A percentile compares a stretch with the other conserved stretches of the same genome.
phyloP scores from a whole-genome alignment of 164 flowering plant species.

The Macadamia integrifolia region DNA sequence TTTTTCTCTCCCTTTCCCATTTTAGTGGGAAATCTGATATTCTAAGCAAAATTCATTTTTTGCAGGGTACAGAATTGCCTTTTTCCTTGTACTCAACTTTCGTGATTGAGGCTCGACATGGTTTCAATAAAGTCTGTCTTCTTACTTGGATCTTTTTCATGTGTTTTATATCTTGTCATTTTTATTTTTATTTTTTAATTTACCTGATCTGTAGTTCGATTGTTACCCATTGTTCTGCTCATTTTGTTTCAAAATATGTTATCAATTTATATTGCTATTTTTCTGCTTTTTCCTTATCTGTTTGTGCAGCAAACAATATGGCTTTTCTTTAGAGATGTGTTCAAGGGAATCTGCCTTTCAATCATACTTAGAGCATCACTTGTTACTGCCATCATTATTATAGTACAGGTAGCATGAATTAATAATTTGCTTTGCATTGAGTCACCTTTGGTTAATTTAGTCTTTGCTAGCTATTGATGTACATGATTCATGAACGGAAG shows the following conservation, averaged over 20 bases:
- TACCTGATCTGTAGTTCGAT: background rate
- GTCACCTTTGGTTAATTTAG: too few relatives aligned
- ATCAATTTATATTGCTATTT: background rate
- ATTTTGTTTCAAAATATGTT: background rate
- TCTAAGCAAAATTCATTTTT: background rate
- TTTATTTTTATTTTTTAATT: background rate
- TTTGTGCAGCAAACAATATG: slow-evolving; percentile 84
- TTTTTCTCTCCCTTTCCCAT: too few relatives aligned
- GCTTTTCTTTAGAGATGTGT: slow-evolving; percentile 82
- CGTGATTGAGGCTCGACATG: slow-evolving; percentile 94
- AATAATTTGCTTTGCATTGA: too few relatives aligned
- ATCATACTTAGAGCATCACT: slow-evolving; percentile 78
- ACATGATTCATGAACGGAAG: too few relatives aligned
- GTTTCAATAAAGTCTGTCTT: slow-evolving; percentile 83
- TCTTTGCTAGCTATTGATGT: too few relatives aligned
- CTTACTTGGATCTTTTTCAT: slow-evolving; percentile 5
- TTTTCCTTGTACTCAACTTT: slow-evolving; percentile 96
- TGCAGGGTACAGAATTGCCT: slow-evolving; percentile 94
- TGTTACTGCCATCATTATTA: slow-evolving; percentile 82
- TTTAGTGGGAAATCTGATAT: background rate
- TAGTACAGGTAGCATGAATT: slow-evolving; percentile 65
- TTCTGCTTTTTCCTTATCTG: slow-evolving; percentile 5
- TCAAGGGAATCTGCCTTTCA: slow-evolving; percentile 67
- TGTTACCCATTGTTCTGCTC: background rate
- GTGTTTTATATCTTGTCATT: slow-evolving; percentile 1